Base-by-base conservation (phyloP, 768 basidiomycete species). In the Neoboletus brunneissimus region DNA sequence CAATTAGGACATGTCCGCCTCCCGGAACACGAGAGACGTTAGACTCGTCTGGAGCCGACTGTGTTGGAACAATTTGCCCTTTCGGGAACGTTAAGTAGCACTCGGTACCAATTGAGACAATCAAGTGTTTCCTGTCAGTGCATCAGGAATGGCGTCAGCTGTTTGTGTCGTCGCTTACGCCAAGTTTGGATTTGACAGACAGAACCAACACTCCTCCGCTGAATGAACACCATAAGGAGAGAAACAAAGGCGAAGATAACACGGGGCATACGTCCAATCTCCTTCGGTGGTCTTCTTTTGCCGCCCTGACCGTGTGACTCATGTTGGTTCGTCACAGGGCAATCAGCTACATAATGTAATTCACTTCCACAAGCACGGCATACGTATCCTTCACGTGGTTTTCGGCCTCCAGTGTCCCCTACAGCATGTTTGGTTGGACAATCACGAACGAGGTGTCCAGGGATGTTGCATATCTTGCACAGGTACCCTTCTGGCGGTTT, bases 121-220 rank as follows among this genome's bases (percentile, higher is more conserved):
- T 95, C 59, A 98, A 84, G 66, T 98, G 92, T 75, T 98, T 99
- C 55, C 92, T 95, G 59, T 29, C 20, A 16, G 31, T 48, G 43
- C 4, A 47, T 61, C 34, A 60, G 50, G 25, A 51, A 67, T 16
- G 18, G 29, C 5, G 37, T 18, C 31, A 1, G 7, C 20, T n/a
- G 45, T 29, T 34, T 44, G 43, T 32, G 50, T 48, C 3, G 35
- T 38, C 23, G 80, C 88, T 60, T 67, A 92, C 86, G 91, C 88
- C 38, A 98, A 78, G 62, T 84, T 87, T 1, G 96, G 95, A 68
- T 98, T 98, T 41, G 93, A 95, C 51, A 99, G 73, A 71, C 97
- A 99, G 76, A 99, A 98, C 96, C 96, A 98, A 72, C 96, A 98
- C 70, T 94, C 91, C 54, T 90, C 90, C 62, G 93, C 91, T 92